Percentiles rank a stretch among this genome's conserved stretches.
phyloP scores from a whole-genome alignment of 2,329 filamentous ascomycete species.

The Diaporthe capsici region DNA sequence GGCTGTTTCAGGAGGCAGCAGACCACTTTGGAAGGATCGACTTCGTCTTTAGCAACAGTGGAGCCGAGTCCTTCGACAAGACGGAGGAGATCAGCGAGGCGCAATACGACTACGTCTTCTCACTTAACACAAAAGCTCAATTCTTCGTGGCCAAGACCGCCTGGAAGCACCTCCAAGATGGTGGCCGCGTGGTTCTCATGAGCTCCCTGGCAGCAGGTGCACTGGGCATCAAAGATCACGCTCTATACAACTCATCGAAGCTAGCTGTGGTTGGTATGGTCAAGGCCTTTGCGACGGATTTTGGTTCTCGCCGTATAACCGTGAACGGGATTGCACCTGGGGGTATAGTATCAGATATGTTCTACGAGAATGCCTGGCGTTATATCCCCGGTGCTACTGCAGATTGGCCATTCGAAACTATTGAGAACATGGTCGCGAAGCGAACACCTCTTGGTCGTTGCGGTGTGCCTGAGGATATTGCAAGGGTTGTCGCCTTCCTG shows the following conservation, averaged over 20 bases:
- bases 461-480: slow-evolving; percentile 7
- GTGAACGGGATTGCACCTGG: slow-evolving; percentile 12
- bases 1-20: slow-evolving; percentile 1
- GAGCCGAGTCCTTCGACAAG: slow-evolving; percentile 20
- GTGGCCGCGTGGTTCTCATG: slow-evolving; percentile 6
- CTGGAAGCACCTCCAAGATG: slow-evolving; percentile 17
- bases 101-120: slow-evolving; percentile 12
- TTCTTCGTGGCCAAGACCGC: slow-evolving; percentile 18
- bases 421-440: background rate
- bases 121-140: slow-evolving; percentile 8
- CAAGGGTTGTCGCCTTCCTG: background rate
- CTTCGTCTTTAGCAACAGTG: slow-evolving; percentile 17
- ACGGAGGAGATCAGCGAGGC: slow-evolving; percentile 10
- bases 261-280: slow-evolving; percentile 7
- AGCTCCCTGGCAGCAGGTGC: slow-evolving; percentile 15
- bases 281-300: slow-evolving; percentile 18
- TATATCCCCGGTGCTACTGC: slow-evolving; percentile 1
- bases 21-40: slow-evolving; percentile 2
- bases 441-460: background rate
- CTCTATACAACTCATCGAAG: slow-evolving; percentile 14
- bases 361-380: slow-evolving; percentile 6
- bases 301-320: slow-evolving; percentile 3
- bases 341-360: slow-evolving; percentile 1
- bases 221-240: slow-evolving; percentile 1
- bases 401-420: background rate